Evolutionary conservation across 2,329 filamentous ascomycete species (phyloP), one percentile per base, ranked within the genome.

Genomic region (Botrytis fabae): DNA sequence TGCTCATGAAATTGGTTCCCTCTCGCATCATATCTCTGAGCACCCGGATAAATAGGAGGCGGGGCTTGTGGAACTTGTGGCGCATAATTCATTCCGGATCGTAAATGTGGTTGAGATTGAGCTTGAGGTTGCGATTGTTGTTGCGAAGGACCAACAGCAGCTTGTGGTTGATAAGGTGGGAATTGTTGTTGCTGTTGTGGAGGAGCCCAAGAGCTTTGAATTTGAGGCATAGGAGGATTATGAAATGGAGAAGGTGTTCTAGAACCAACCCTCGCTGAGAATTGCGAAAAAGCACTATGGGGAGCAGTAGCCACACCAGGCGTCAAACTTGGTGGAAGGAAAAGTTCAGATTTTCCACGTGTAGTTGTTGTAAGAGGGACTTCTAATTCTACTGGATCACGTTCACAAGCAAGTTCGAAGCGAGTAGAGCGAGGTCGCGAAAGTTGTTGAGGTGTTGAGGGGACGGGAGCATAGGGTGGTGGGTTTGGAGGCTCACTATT

Each of bases 351-450:
- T 44, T 62, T 60, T 2, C 57, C 51, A 7, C 57, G 35, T 4
- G 48, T 60, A 14, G n/a, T 69, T 40, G 46, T 25, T 12, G 32
- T 28, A 3, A 48, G 51, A 14, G 66, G 66, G n/a, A 69, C 66
- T 32, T 59, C 48, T 69, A 69, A 35, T 59, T 69, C 66, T 18
- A 69, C 57, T 38, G 57, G 42, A 10, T 62, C 69, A 38, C 69
- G 69, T 32, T 62, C 57, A 12, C 42, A 62, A 3, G 66, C 20
- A 12, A 59, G 69, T 40, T 70, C 57, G 10, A 70, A 70, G 16
- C 57, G 57, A 14, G 69, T 61, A 20, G 69, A 70, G 22, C 69
- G 57, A 22, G 69, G 69, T 32, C 69, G 57, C 3, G 69, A 62
- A 48, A 51, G 18, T 40, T 51, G 57, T 20, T 61, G 20, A 7